phyloP scores from a whole-genome alignment of 2,329 filamentous ascomycete genomes.

The Didymella keratinophila region DNA sequence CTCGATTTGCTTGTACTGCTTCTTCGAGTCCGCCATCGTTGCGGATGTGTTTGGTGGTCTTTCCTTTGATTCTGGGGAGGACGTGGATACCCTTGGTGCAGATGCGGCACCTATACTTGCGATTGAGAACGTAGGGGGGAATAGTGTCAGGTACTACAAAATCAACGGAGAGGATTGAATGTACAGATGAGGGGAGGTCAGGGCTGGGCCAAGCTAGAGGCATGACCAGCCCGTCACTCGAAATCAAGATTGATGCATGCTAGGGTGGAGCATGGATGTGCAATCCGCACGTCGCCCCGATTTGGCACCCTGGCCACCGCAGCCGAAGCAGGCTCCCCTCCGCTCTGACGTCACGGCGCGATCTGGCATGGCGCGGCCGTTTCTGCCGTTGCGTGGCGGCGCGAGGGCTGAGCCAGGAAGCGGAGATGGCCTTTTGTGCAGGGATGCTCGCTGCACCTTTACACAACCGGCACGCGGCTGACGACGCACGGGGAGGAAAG shows the following conservation, averaged over 20 bases:
- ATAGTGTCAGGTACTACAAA: constrained; percentile 6
- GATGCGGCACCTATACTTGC: constrained; percentile 19
- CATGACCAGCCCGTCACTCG: constrained; percentile 27
- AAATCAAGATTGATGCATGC: constrained; percentile 51
- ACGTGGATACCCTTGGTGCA: constrained; percentile 14
- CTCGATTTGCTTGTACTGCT: constrained; percentile 8
- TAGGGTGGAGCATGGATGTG: constrained; percentile 31
- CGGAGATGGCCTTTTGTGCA: constrained; percentile 10
- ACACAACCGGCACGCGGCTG: constrained; percentile 18
- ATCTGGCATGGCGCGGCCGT: constrained; percentile 18
- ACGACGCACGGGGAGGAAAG: constrained; percentile 29
- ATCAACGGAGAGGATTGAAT: constrained; percentile 19
- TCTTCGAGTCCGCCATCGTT: constrained; percentile 42
- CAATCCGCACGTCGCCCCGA: constrained; percentile 25
- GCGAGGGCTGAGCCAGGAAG: constrained; percentile 8
- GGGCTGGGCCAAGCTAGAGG: constrained; percentile 22
- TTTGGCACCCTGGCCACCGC: constrained; percentile 12
- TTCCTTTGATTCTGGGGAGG: constrained; percentile 14
- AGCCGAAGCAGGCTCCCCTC: constrained; percentile 17
- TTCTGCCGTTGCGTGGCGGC: constrained; percentile 20
- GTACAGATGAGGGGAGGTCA: constrained; percentile 19
- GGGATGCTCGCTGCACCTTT: constrained; percentile 19
- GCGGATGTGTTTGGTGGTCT: constrained; percentile 2
- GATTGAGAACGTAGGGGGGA: constrained; percentile 6
- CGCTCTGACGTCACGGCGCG: constrained; percentile 35